Conservation (phyloP, 129 eudicot genomes). For the Flaveria robusta region DNA sequence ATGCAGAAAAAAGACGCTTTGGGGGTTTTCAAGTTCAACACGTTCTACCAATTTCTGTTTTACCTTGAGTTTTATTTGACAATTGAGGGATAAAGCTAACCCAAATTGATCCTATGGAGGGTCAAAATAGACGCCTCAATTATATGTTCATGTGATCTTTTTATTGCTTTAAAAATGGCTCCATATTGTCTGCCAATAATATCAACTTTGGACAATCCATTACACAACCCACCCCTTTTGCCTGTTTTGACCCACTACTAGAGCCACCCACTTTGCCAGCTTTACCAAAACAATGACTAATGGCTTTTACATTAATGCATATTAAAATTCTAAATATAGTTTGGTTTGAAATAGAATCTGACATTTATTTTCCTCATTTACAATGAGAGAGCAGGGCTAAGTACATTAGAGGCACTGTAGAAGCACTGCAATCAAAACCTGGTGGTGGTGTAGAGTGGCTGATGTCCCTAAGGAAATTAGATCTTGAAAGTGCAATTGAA, state of each 20-base stretch:
- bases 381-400: constrained; percentile 66
- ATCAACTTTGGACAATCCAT: not conserved
- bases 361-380: not conserved
- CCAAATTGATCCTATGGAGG: not conserved
- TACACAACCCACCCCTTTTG: not conserved
- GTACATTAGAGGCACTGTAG: constrained; percentile 79
- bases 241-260: not conserved
- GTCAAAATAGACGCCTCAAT: not conserved
- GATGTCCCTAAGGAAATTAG: constrained; percentile 63
- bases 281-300: not conserved
- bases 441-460: constrained; percentile 94
- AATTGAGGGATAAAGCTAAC: not conserved
- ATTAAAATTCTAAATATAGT: not conserved
- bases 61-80: not conserved
- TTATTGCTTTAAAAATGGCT: not conserved
- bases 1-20: not conserved
- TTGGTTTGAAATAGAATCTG: constrained; percentile 4
- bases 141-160: not conserved
- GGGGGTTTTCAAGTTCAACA: not conserved
- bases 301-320: not conserved
- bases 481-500: constrained; percentile 63
- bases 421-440: constrained; percentile 71
- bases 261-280: not conserved
- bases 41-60: not conserved
- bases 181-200: not conserved